A percentile compares a stretch with the other conserved stretches of the same genome.
phyloP scores from a whole-genome alignment of 2,329 filamentous ascomycete genomes.

The Fusarium verrucosum region DNA sequence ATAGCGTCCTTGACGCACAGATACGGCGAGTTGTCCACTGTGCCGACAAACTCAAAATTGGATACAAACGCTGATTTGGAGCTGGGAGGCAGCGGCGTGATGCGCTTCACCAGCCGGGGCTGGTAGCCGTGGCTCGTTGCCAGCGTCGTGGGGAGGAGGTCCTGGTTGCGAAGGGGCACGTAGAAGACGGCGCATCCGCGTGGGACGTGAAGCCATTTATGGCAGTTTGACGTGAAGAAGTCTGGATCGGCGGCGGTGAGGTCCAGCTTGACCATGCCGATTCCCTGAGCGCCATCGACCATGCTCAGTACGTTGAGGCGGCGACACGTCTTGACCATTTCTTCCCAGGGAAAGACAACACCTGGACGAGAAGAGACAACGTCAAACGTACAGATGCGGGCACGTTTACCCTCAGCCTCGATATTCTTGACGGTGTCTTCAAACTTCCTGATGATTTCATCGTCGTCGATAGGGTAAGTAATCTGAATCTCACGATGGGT shows the following conservation, averaged over 20 bases:
- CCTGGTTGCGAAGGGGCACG: conserved; percentile 79
- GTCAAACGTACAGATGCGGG: conserved; percentile 77
- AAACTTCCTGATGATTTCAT: conserved; percentile 71
- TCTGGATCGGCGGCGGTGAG: conserved; percentile 75
- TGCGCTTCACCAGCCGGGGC: conserved; percentile 51
- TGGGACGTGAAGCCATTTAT: conserved; percentile 90
- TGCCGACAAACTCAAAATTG: conserved; percentile 81
- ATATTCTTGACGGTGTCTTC: conserved; percentile 63
- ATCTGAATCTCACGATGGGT: conserved; percentile 65
- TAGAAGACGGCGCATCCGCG: conserved; percentile 84
- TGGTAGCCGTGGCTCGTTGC: conserved; percentile 84
- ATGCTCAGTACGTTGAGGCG: conserved; percentile 75
- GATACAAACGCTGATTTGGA: conserved; percentile 68
- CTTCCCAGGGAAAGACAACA: conserved; percentile 80
- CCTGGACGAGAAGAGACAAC: conserved; percentile 82
- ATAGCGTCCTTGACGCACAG: conserved; percentile 77
- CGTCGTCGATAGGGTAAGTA: conserved; percentile 75
- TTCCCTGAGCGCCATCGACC: conserved; percentile 85
- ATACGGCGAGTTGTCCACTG: conserved; percentile 76
- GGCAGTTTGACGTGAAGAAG: conserved; percentile 87
- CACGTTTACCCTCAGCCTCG: conserved; percentile 65
- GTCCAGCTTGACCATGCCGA: conserved; percentile 81
- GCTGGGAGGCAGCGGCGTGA: conserved; percentile 55
- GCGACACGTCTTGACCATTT: conserved; percentile 69
- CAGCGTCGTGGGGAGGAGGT: conserved; percentile 75